A percentile compares a stretch with the other conserved stretches of the same genome.
phyloP scores from a whole-genome alignment of 2,329 filamentous ascomycete genomes.

The Exophiala aquamarina region DNA sequence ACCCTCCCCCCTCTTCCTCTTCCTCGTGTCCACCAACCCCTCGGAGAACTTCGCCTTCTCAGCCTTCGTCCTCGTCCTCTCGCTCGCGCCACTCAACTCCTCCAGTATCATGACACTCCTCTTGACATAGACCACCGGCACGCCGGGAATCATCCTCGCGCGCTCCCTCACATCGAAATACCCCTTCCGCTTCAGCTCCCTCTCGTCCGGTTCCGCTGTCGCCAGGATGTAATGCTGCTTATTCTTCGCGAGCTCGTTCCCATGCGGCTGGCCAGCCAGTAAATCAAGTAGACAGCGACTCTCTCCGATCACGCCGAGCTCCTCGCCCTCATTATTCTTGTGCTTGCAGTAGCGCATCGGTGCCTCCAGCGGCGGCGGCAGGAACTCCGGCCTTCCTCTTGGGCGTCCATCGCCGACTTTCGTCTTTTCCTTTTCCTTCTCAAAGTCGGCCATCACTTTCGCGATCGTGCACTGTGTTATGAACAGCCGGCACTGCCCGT shows the following conservation, averaged over 20 bases:
- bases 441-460: constrained; percentile 41
- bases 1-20: constrained; percentile 37
- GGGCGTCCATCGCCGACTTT: constrained; percentile 23
- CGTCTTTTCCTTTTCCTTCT: constrained; percentile 28
- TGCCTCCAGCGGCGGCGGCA: constrained; percentile 45
- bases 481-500: constrained; percentile 82
- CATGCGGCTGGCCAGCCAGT: constrained; percentile 31
- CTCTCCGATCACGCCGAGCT: constrained; percentile 27
- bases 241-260: constrained; percentile 41
- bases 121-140: constrained; percentile 52
- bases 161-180: constrained; percentile 38
- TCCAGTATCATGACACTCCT: constrained; percentile 52
- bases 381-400: constrained; percentile 41
- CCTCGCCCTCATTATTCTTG: constrained; percentile 41
- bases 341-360: constrained; percentile 50
- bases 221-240: constrained; percentile 51
- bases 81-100: constrained; percentile 46
- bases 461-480: constrained; percentile 67
- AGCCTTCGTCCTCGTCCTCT: constrained; percentile 42
- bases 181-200: constrained; percentile 32
- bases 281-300: constrained; percentile 45
- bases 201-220: constrained; percentile 39
- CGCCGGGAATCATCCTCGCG: constrained; percentile 46
- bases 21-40: constrained; percentile 36
- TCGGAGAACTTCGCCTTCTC: constrained; percentile 48